These are phyloP conservation scores for Fusarium robinianum DNA, from an alignment of 2,329 filamentous ascomycete species.

Conservation along the genomic window DNA sequence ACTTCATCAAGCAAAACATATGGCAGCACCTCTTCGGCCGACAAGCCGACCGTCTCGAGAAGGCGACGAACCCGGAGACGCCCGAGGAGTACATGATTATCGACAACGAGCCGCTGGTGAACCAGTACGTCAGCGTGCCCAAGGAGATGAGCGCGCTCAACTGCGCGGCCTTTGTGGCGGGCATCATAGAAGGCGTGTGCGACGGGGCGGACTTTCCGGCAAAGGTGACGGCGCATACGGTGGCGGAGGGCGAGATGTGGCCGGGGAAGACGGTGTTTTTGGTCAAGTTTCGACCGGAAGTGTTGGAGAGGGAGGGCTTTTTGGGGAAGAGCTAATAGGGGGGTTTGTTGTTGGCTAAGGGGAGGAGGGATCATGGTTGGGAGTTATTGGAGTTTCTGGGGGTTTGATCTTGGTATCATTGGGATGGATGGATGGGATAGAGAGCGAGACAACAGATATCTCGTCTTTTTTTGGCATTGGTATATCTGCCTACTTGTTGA, in stretches of 20 bases:
- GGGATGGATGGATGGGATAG: constrained; percentile 11
- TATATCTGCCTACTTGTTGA: constrained; percentile 18
- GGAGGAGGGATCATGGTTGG: constrained; percentile 1
- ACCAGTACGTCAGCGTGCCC: constrained; percentile 89
- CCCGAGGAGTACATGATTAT: constrained; percentile 99
- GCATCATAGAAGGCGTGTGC: constrained; percentile 93
- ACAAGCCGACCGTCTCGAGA: constrained; percentile 90
- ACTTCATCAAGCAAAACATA: constrained; percentile 90
- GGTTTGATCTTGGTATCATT: constrained; percentile 10
- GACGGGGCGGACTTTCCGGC: constrained; percentile 90
- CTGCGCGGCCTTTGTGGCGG: constrained; percentile 93
- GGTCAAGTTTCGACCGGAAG: constrained; percentile 88
- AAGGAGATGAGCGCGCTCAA: constrained; percentile 96
- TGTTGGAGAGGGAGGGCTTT: constrained; percentile 88
- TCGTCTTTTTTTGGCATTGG: constrained; percentile 14
- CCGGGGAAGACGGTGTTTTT: constrained; percentile 95
- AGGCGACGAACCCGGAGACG: constrained; percentile 77
- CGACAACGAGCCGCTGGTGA: constrained; percentile 96
- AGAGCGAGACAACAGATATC: constrained; percentile 9
- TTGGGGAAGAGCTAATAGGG: constrained; percentile 64
- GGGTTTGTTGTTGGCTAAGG: not conserved
- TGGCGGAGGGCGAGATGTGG: constrained; percentile 81
- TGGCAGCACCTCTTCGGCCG: constrained; percentile 93
- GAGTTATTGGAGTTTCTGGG: constrained; percentile 24
- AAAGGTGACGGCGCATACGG: constrained; percentile 85